Evolutionary conservation across 78 protist species (phyloP).

Genomic region (Dictyostelium intermedium): DNA sequence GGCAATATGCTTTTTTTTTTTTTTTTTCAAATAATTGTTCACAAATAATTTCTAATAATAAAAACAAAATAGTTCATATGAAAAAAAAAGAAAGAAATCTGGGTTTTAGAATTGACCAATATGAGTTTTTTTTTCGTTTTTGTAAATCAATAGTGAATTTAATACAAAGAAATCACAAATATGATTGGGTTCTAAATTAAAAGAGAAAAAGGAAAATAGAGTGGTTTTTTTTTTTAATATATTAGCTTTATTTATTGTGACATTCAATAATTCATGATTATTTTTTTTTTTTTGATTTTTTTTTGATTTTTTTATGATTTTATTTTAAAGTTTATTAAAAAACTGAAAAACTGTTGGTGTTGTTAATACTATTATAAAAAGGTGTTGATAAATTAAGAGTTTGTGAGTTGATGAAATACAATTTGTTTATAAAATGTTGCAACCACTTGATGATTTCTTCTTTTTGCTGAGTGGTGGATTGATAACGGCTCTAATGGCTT

Average conservation of each 20-base stretch:
- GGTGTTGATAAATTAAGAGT: neutral
- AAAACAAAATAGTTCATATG: neutral
- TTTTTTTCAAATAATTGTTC: neutral
- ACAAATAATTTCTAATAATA: neutral
- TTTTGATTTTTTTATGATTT: neutral
- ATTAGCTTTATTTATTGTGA: neutral
- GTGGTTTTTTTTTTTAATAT: neutral
- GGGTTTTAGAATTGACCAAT: too few species aligned
- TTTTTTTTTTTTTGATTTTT: neutral
- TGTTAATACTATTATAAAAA: neutral
- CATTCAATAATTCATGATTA: neutral
- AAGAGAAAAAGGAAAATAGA: too few species aligned
- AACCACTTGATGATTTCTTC: conserved; percentile 44
- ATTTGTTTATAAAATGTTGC: conserved; percentile 66
- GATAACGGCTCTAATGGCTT: conserved; percentile 87
- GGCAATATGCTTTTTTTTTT: neutral
- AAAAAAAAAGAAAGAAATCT: neutral
- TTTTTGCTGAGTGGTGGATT: conserved; percentile 83
- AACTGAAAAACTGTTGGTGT: neutral
- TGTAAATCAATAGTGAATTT: too few species aligned
- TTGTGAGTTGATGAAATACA: neutral
- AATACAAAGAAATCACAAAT: too few species aligned
- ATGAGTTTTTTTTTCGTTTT: too few species aligned
- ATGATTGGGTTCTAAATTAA: too few species aligned
- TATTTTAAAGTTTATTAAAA: neutral